These are phyloP conservation scores for Leptodontidium sp. DNA, from an alignment of 2,329 filamentous ascomycete genomes.

Conservation along the genomic window DNA sequence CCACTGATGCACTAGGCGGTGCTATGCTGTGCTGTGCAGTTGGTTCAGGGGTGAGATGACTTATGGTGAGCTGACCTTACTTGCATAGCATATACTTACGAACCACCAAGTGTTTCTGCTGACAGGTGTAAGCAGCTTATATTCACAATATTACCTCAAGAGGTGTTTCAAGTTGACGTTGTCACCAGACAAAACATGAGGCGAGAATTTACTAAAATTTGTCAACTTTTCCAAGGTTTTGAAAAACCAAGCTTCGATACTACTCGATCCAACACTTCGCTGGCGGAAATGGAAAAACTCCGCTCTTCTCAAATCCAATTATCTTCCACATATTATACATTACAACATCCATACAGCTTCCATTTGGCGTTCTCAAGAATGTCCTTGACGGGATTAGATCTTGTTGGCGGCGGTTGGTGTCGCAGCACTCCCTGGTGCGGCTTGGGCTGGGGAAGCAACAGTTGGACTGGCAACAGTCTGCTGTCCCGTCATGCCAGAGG, in stretches of 20 bases:
- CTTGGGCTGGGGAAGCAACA: slow-evolving; percentile 17
- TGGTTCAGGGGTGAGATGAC: neutral
- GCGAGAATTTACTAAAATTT: neutral
- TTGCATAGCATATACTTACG: neutral
- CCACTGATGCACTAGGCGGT: neutral
- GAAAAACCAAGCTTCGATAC: neutral
- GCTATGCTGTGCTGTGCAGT: neutral
- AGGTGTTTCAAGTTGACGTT: neutral
- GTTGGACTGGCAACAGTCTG: slow-evolving; percentile 41
- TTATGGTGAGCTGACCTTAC: neutral
- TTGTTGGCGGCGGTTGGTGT: slow-evolving; percentile 13
- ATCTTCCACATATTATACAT: slow-evolving; percentile 22
- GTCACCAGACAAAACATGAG: neutral
- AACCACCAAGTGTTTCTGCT: neutral
- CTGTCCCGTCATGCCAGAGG: slow-evolving; percentile 38
- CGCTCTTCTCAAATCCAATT: neutral
- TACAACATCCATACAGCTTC: slow-evolving; percentile 17
- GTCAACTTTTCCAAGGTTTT: neutral
- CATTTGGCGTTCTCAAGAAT: neutral
- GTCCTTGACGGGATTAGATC: slow-evolving; percentile 10
- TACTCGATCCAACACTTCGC: neutral
- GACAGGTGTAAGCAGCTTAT: slow-evolving; percentile 11
- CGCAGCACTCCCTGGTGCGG: slow-evolving; percentile 10
- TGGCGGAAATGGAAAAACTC: neutral
- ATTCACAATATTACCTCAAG: neutral